Percentiles rank a stretch among this genome's conserved stretches.
Conservation (phyloP, 192 early-diverging fungal species). For the Allomyces arbusculus region DNA sequence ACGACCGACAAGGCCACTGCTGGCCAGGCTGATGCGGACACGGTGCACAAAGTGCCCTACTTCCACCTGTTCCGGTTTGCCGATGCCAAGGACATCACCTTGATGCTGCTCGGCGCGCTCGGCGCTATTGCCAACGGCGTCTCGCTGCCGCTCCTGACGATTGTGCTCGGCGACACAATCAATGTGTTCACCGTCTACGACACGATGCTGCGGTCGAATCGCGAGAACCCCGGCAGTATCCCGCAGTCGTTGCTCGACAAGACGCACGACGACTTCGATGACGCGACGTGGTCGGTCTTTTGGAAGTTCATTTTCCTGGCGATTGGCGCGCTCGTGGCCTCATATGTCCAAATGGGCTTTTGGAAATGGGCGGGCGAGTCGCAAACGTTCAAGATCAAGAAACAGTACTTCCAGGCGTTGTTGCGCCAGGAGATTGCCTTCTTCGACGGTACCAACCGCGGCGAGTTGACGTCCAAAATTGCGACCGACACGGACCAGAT, state of each 20-base stretch:
- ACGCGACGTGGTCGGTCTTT: slow-evolving; percentile 2
- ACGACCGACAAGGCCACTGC: no score
- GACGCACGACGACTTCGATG: slow-evolving; percentile 6
- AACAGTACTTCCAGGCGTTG: slow-evolving; percentile 13
- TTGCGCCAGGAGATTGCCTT: slow-evolving; percentile 22
- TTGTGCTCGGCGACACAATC: slow-evolving; percentile 19
- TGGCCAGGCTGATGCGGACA: background rate
- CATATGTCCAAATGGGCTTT: background rate
- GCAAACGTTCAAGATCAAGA: slow-evolving; percentile 9
- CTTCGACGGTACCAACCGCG: slow-evolving; percentile 22
- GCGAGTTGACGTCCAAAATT: slow-evolving; percentile 24
- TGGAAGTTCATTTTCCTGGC: slow-evolving; percentile 13
- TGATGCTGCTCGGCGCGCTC: slow-evolving; percentile 9
- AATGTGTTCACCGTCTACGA: slow-evolving; percentile 9
- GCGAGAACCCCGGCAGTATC: background rate
- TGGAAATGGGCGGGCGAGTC: slow-evolving; percentile 14
- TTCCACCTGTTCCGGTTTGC: slow-evolving; percentile 10
- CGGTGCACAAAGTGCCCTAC: background rate
- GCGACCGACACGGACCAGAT: slow-evolving; percentile 19
- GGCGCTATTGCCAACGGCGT: slow-evolving; percentile 10
- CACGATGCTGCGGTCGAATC: slow-evolving; percentile 2
- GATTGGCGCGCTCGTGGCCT: slow-evolving; percentile 1
- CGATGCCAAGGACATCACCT: slow-evolving; percentile 3
- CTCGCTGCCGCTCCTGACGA: slow-evolving; percentile 13
- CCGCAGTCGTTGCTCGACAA: background rate